phyloP scores from a whole-genome alignment of 2,329 filamentous ascomycete genomes.

The Hypoxylon sp. region DNA sequence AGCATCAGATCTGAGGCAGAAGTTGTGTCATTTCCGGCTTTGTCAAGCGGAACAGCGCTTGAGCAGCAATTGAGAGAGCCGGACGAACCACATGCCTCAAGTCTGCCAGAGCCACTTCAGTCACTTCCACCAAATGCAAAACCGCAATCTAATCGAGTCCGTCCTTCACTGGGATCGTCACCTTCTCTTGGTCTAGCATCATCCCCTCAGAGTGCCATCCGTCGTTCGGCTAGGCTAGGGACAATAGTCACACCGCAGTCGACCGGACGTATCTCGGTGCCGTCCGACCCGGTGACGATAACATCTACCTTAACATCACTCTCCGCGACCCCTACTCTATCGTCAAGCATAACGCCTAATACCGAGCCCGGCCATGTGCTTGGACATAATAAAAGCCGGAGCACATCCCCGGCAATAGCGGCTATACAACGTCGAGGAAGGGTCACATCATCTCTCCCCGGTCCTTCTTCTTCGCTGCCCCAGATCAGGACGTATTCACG shows the following conservation, averaged over 20 bases:
- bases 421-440: slow-evolving; percentile 44
- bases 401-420: slow-evolving; percentile 47
- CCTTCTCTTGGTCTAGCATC: slow-evolving; percentile 41
- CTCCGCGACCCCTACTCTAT: slow-evolving; percentile 41
- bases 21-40: slow-evolving; percentile 35
- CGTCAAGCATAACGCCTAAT: slow-evolving; percentile 41
- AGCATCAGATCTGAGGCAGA: slow-evolving; percentile 33
- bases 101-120: slow-evolving; percentile 11
- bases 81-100: slow-evolving; percentile 9
- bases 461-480: slow-evolving; percentile 32
- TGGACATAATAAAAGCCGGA: slow-evolving; percentile 12
- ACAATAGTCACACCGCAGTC: slow-evolving; percentile 37
- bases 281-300: slow-evolving; percentile 35
- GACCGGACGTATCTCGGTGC: slow-evolving; percentile 15
- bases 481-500: slow-evolving; percentile 40
- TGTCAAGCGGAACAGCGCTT: slow-evolving; percentile 23
- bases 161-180: slow-evolving; percentile 29
- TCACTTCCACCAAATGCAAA: slow-evolving; percentile 14
- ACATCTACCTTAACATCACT: slow-evolving; percentile 42
- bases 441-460: slow-evolving; percentile 33
- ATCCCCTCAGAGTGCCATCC: slow-evolving; percentile 35
- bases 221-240: slow-evolving; percentile 33
- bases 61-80: slow-evolving; percentile 21
- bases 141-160: background rate
- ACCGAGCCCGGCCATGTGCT: slow-evolving; percentile 34